A percentile compares a stretch with the other conserved stretches of the same genome.
Conservation (phyloP, 2,329 filamentous ascomycete genomes). For the Tolypocladium inflatum region DNA sequence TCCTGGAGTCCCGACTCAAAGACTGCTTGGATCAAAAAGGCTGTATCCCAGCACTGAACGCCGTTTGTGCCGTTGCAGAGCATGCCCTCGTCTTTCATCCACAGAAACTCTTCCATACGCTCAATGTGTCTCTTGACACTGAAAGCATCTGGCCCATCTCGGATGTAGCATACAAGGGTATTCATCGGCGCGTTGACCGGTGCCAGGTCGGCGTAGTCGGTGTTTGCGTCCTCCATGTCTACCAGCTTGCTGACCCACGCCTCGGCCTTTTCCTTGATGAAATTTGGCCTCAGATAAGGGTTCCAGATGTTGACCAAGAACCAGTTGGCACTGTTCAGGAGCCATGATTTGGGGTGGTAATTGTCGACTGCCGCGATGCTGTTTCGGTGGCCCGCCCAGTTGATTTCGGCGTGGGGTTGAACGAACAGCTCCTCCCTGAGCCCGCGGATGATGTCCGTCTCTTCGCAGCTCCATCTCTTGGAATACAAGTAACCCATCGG, state of each 20-base stretch:
- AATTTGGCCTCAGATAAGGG: slow-evolving; percentile 61
- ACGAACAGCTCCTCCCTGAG: slow-evolving; percentile 76
- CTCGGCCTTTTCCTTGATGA: slow-evolving; percentile 62
- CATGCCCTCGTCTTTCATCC: slow-evolving; percentile 90
- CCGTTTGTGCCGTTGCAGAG: slow-evolving; percentile 93
- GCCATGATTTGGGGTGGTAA: slow-evolving; percentile 83
- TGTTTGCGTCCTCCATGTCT: slow-evolving; percentile 87
- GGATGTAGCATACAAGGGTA: slow-evolving; percentile 73
- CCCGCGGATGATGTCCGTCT: slow-evolving; percentile 62
- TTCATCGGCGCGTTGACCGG: slow-evolving; percentile 91
- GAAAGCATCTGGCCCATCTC: slow-evolving; percentile 66
- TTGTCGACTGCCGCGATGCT: slow-evolving; percentile 73
- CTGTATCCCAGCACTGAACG: slow-evolving; percentile 96
- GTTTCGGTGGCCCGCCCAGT: slow-evolving; percentile 72
- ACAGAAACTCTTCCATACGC: slow-evolving; percentile 75
- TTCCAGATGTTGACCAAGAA: slow-evolving; percentile 70
- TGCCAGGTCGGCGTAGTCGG: slow-evolving; percentile 74
- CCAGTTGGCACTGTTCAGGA: slow-evolving; percentile 74
- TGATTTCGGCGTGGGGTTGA: slow-evolving; percentile 66
- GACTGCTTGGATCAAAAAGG: slow-evolving; percentile 77
- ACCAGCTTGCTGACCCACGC: slow-evolving; percentile 75
- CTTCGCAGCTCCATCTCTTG: slow-evolving; percentile 66
- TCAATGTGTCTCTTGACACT: slow-evolving; percentile 71
- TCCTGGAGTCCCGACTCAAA: slow-evolving; percentile 71
- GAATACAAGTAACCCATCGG: slow-evolving; percentile 90